Base-by-base conservation (phyloP, 768 basidiomycete species). In the Phylloporus sp. region DNA sequence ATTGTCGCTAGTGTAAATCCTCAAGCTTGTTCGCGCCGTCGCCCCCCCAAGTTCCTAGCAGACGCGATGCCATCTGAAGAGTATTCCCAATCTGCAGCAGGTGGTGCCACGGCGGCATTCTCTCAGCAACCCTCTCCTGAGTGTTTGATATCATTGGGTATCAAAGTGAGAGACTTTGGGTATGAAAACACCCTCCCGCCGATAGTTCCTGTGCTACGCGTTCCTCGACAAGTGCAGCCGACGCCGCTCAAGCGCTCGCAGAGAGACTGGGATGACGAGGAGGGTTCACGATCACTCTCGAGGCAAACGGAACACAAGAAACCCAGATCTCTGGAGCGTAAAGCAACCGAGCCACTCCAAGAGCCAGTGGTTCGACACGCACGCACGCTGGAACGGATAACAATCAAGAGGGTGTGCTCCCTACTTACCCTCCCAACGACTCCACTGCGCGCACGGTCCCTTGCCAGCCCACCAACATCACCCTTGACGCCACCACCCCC, bases 171-270 rank as follows among this genome's bases (percentile, higher is more conserved):
- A 58, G 76, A 87, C 66, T 86, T 82, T 71, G 82, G 78, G 14
- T 83, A 80, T 67, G 82, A 85, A 63, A 81, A 73, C 65, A 79
- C 68, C 22, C 67, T 86, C 37, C 82, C 84, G 2, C 79, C 81
- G 9, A 73, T 87, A 32, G 69, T 67, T 24, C 71, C 81, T 3
- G 75, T 78, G 21, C 73, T 70, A 15, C 71, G 71, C 17, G 59
- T 67, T 11, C 71, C 70, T 1, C 72, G 74, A 18, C 81, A 78
- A 58, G 64, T 75, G 17, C 79, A 76, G 53, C 77, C 77, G 48
- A 56, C 65, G 42, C 49, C 61, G 14, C 59, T 69, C 38, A 75
- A 73, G 47, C 74, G 77, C 39, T 49, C 55, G 46, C 52, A 65
- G 65, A 59, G 53, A 50, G 67, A 58, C 38, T 63, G 59, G 60